Evolutionary conservation across 2,329 filamentous ascomycete species (phyloP), one percentile per base, ranked within the genome.

Genomic region (Zymoseptoria tritici): DNA sequence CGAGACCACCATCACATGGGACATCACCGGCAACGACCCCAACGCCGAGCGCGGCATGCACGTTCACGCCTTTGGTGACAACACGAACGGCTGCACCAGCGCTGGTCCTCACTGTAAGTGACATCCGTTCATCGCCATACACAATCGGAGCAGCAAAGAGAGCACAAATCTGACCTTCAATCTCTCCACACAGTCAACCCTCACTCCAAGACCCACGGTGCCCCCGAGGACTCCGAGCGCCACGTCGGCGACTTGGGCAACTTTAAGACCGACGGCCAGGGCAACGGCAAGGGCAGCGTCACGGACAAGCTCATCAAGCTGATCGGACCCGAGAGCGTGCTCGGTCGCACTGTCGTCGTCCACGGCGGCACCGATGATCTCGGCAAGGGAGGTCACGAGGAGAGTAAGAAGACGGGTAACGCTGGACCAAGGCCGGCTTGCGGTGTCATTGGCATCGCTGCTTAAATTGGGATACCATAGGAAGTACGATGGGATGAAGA

Each of bases 21-120:
- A 97, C 80, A 91, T 99, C 79, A 83, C 84, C 64, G 93, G 94
- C 80, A 83, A 97, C 80, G 92, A 97, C 76, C 74, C 93, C 80
- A 96, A 96, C 78, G 92, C 94, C 75, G 85, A 96, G 86, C 93
- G 94, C 80, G 94, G 91, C 79, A 91, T 97, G 85, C 94, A 99
- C 84, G 87, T 99, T 75, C 94, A 99, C 83, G 90, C 94, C 78
- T 99, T 96, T 74, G 94, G 94, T 77, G 94, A 97, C 85, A 97
- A 97, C 85, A 97, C 94, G 84, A 99, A 99, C 81, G 94, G 94
- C 78, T 99, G 94, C 89, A 97, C 93, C 68, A 96, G 90, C 68
- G 94, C 94, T 68, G 94, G 94, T 57, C 93, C 94, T 79, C 94
- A 99, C 83, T 99, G 91, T 96, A 82, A 76, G 90, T 52, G 19